Base-by-base conservation (phyloP, 257 asterid genomes). In the Datura wrightii region DNA sequence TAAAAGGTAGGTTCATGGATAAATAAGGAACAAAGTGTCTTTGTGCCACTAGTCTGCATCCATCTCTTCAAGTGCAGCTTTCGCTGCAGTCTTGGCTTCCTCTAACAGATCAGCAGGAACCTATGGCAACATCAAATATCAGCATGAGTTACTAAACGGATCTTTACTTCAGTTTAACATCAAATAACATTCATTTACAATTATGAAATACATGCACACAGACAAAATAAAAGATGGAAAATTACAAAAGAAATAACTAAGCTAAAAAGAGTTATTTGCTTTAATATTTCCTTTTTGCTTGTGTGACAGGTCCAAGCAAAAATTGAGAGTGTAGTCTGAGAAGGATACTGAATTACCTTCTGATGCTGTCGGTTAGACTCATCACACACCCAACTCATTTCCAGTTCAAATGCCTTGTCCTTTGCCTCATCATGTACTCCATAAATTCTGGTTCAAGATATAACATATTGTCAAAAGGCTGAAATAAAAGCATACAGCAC, bases 331-430 rank as follows among this genome's bases (percentile, higher is more conserved):
- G 79, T 14, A 63, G n/a, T 7, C 31, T 24, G 3, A 72, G 31
- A 60, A 82, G 24, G 67, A 62, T 82, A 7, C 50, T 24, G 79
- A 19, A 55, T 79, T 90, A 96, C 99, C 98, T 96, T 96, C 85
- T 93, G 94, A 79, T 96, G 99, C 90, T 91, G 97, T 74, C 98
- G 95, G 85, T 92, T 92, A 6, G 99, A 96, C 89, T 96, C 99
- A n/a, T 96, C 98, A 82, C 99, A 96, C 13, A 94, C 97, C 99
- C 99, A 96, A 81, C 98, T 93, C 97, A 96, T 88, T 87, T 96
- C 99, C 92, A 96, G 67, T 85, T 96, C 99, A 84, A 96, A 96
- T 70, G 97, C 99, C 93, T 96, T 96, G 93, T 96, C 99, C 89
- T 96, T 96, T 5, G 97, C 99, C 89, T 96, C 98, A 63, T 96